phyloP scores from a whole-genome alignment of 805 yeast species.

The Candida taoyuanica region DNA sequence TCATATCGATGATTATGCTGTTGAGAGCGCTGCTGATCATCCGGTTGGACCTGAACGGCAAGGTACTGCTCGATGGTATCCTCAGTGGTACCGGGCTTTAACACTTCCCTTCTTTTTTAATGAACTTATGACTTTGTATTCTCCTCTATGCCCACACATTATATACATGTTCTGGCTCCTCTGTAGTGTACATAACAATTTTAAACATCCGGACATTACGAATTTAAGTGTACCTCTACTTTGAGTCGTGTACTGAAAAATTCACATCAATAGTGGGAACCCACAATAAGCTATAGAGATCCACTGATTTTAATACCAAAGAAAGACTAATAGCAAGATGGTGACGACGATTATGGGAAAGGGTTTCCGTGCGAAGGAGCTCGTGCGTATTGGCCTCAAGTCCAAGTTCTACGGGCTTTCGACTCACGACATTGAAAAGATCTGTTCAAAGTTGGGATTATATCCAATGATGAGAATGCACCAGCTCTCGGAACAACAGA shows the following conservation, averaged over 20 bases:
- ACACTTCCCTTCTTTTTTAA: background rate
- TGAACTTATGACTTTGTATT: background rate
- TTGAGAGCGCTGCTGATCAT: conserved; percentile 71
- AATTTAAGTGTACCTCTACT: too few relatives aligned
- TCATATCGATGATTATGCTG: conserved; percentile 83
- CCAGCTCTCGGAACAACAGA: conserved; percentile 83
- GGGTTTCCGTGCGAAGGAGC: conserved; percentile 27
- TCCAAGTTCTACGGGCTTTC: conserved; percentile 87
- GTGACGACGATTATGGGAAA: conserved; percentile 28
- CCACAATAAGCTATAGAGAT: background rate
- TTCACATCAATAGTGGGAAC: too few relatives aligned
- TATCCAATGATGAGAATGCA: conserved; percentile 95
- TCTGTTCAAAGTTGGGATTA: conserved; percentile 85
- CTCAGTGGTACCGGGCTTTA: background rate
- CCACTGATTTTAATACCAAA: background rate
- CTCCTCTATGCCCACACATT: too few relatives aligned
- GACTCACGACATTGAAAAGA: conserved; percentile 57
- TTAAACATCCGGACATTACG: too few relatives aligned
- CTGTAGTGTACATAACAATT: too few relatives aligned
- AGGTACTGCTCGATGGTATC: conserved; percentile 14
- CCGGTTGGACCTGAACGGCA: conserved; percentile 50
- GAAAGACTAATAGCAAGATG: conserved; percentile 11
- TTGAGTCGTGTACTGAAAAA: too few relatives aligned
- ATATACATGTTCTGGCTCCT: too few relatives aligned
- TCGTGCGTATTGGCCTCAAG: conserved; percentile 57